Evolutionary conservation across 192 early-diverging fungal species (phyloP).

Genomic region (Gryganskiella cystojenkinii): DNA sequence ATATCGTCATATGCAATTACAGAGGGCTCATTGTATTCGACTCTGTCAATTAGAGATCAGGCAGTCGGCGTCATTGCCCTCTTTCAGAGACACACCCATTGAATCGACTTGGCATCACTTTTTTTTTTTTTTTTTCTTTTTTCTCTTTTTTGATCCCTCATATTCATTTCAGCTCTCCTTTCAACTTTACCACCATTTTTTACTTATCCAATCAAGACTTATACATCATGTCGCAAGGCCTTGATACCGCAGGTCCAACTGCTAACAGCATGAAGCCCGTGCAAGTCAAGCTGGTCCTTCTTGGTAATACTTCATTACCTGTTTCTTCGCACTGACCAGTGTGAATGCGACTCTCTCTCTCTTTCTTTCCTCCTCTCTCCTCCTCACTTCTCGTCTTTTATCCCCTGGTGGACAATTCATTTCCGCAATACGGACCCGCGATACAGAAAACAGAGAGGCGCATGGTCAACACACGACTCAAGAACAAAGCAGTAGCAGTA

Average conservation of each 20-base stretch:
- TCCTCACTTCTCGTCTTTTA: too few relatives aligned
- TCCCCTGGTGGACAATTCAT: too few relatives aligned
- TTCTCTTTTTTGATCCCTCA: neutral
- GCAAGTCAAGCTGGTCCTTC: conserved; percentile 97
- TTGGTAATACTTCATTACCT: conserved; percentile 62
- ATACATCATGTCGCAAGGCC: conserved; percentile 39
- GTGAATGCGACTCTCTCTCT: neutral
- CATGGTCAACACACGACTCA: too few relatives aligned
- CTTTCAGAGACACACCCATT: too few relatives aligned
- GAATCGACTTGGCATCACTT: neutral
- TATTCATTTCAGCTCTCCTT: too few relatives aligned
- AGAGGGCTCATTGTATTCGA: neutral
- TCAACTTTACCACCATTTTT: neutral
- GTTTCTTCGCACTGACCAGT: neutral
- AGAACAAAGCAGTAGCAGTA: too few relatives aligned
- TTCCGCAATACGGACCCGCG: too few relatives aligned
- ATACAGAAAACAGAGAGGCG: too few relatives aligned
- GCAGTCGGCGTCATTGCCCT: neutral
- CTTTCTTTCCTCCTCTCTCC: neutral
- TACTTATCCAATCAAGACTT: neutral
- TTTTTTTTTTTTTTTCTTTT: neutral
- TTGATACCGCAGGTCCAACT: conserved; percentile 33
- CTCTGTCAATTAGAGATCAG: neutral
- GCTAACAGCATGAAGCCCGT: conserved; percentile 77
- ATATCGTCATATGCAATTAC: conserved; percentile 14